Evolutionary conservation across 352 stramenopile genomes (phyloP), one percentile per base, ranked within the genome.

Genomic region (Globisporangium nunn): DNA sequence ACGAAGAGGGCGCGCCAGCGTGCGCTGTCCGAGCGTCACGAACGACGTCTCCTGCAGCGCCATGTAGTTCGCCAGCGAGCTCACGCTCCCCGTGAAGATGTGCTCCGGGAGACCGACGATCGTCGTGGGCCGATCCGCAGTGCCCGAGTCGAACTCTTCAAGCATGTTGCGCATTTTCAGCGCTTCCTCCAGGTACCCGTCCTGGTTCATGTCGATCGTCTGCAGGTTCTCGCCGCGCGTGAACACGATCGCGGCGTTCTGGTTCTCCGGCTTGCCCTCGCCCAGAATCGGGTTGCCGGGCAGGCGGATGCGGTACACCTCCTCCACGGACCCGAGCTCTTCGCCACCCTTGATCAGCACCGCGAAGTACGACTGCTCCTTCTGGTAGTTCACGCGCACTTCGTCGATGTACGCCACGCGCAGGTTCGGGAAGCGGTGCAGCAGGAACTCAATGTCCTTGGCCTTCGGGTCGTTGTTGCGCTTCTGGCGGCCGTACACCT

Each of bases 171-270:
- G 87, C 96, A 99, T 99, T 74, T 99, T 99, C 6, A 99, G 76
- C 5, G 91, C 87, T 72, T 99, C 97, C 65, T 99, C 97, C 45
- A 99, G 97, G 71, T 99, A 99, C 47, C 95, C 95, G 69, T 98
- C 94, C 68, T 99, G 97, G 74, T 99, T 99, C 97, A 99, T 99
- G 70, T 99, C 97, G 71, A 99, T 99, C 10, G 96, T 98, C 76
- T 99, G 97, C 48, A 99, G 61, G 47, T 96, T 97, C 72, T 99
- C 95, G 59, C 96, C 96, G 29, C 97, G 85, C 7, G 96, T 98
- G 70, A 99, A 99, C 57, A 99, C 98, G 61, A 99, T 96, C 4
- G 97, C 97, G 10, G 98, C 84, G 64, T 99, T 99, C 64, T 99
- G 97, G 79, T 99, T 99, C 70, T 99, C 97, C n/a, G 97, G 97